Percentiles rank a stretch among this genome's conserved stretches.
phyloP scores from a whole-genome alignment of 805 yeast genomes.

The Tetrapisispora pingtungensis region DNA sequence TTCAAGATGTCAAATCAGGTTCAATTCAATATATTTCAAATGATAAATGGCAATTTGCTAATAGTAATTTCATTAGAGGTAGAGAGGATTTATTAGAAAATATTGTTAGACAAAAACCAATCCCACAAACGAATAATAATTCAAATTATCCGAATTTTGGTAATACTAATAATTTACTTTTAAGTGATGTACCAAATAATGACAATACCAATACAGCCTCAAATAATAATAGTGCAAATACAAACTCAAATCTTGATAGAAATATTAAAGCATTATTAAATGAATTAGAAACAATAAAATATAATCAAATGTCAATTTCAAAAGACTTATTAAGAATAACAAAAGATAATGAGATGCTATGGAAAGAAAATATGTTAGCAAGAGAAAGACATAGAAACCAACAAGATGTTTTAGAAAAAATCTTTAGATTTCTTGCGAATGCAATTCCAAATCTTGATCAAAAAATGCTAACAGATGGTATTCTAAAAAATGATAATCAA shows the following conservation, averaged over 20 bases:
- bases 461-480: conserved; percentile 22
- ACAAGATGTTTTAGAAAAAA: conserved; percentile 78
- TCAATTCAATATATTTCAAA: conserved; percentile 50
- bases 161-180: conserved; percentile 1
- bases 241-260: not conserved
- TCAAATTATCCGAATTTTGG: not conserved
- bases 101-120: conserved; percentile 61
- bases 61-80: conserved; percentile 66
- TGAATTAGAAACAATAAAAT: conserved; percentile 67
- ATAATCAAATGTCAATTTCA: conserved; percentile 68
- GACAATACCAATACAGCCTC: conserved; percentile 4
- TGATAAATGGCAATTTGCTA: conserved; percentile 83
- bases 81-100: conserved; percentile 78
- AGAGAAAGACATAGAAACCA: conserved; percentile 81
- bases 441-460: conserved; percentile 32
- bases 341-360: conserved; percentile 77
- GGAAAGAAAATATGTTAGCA: conserved; percentile 80
- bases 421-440: conserved; percentile 76
- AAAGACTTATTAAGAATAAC: conserved; percentile 78
- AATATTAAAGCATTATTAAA: conserved; percentile 33
- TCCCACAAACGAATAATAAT: not conserved
- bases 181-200: conserved; percentile 1
- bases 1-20: conserved; percentile 82
- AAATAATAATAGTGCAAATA: not conserved
- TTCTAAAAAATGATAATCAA: conserved; percentile 1